A percentile compares a stretch with the other conserved stretches of the same genome.
Conservation (phyloP, 176 grass and related monocot genomes). For the Aegilops umbellulata region DNA sequence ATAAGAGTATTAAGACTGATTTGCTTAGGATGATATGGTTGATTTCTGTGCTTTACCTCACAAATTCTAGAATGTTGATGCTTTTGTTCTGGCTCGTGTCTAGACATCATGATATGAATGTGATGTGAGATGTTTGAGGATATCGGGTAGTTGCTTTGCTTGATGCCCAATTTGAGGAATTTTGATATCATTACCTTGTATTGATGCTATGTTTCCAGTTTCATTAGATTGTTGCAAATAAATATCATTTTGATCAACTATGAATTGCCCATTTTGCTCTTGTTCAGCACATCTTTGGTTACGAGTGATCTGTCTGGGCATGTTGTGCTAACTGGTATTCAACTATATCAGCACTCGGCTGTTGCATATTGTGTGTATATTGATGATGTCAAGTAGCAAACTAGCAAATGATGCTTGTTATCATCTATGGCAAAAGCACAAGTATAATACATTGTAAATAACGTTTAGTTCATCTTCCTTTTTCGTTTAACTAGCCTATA, state of each 20-base stretch:
- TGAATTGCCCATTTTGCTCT: neutral
- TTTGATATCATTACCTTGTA: neutral
- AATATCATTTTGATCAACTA: neutral
- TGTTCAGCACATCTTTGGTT: neutral
- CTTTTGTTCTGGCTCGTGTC: neutral
- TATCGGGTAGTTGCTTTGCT: neutral
- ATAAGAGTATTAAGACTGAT: no score
- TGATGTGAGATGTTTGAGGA: neutral
- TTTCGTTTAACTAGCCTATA: neutral
- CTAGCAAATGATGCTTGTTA: no score
- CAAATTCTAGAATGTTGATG: neutral
- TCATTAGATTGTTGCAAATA: no score
- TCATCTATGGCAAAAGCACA: no score
- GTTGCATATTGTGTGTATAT: neutral
- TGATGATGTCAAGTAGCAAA: no score
- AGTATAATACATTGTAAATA: no score
- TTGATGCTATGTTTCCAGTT: neutral
- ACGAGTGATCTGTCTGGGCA: neutral
- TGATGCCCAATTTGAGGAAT: neutral
- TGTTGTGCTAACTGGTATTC: neutral
- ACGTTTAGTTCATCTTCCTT: neutral
- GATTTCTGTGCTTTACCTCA: neutral
- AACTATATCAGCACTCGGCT: neutral
- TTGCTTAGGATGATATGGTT: neutral
- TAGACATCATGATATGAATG: slow-evolving; percentile 9